phyloP scores from a whole-genome alignment of 768 basidiomycete genomes.

The Leccinum rimulosum region DNA sequence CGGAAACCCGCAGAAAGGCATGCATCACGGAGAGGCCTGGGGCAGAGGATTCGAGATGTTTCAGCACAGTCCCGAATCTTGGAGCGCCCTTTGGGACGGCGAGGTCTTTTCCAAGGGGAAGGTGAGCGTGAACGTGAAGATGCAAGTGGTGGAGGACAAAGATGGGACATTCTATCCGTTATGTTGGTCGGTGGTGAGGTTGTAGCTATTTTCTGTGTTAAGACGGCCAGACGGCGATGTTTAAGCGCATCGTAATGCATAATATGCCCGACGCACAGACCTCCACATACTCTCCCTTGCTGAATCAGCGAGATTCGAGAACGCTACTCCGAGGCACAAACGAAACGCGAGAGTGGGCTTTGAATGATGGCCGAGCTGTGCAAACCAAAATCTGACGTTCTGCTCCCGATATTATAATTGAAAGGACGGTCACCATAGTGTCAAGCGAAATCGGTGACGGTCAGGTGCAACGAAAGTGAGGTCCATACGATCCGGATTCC shows the following conservation, averaged over 20 bases:
- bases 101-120: neutral
- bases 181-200: neutral
- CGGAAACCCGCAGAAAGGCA: neutral
- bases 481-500: neutral
- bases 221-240: neutral
- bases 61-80: neutral
- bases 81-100: neutral
- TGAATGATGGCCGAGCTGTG: neutral
- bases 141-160: neutral
- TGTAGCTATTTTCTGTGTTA: neutral
- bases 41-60: neutral
- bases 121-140: neutral
- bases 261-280: neutral
- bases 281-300: neutral
- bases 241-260: neutral
- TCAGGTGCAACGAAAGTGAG: neutral
- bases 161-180: neutral
- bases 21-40: neutral
- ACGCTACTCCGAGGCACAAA: neutral
- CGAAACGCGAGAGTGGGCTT: neutral
- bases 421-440: neutral
- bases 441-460: neutral
- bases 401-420: neutral
- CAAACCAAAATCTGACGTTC: neutral
- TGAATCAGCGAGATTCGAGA: neutral